Evolutionary conservation across 140 eudicot genomes (phyloP).

Genomic region (Oenanthe javanica): DNA sequence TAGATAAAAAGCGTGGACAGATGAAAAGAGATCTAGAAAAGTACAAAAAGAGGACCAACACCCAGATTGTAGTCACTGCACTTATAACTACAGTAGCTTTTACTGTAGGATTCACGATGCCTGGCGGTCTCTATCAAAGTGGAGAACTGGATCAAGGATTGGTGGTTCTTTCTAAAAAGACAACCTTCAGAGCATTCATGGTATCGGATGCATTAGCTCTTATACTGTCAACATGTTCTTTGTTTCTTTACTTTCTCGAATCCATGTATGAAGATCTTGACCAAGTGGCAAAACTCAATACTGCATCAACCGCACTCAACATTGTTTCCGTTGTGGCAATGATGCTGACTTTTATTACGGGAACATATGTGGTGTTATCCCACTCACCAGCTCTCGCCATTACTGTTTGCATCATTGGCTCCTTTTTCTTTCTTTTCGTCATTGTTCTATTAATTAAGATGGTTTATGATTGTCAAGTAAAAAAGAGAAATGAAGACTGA

Average conservation of each 20-base stretch:
- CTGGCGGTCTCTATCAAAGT: neutral
- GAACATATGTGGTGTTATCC: neutral
- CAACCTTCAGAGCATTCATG: neutral
- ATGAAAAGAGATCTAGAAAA: neutral
- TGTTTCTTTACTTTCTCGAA: neutral
- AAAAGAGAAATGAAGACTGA: no score
- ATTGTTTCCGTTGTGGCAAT: neutral
- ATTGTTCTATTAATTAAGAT: no score
- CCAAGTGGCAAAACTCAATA: neutral
- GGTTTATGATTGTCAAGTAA: no score
- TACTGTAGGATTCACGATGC: neutral
- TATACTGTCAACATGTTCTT: neutral
- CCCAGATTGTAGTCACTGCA: neutral
- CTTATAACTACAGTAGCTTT: neutral
- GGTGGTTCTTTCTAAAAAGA: neutral
- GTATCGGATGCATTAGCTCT: neutral
- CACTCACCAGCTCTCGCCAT: neutral
- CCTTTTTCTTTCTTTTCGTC: neutral
- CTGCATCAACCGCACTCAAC: neutral
- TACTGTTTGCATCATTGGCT: neutral
- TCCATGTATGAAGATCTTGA: neutral
- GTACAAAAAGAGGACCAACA: neutral
- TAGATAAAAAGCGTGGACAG: neutral
- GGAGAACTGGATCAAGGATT: neutral
- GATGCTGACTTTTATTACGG: neutral